Evolutionary conservation across 257 asterid species (phyloP), one percentile per base, ranked within the genome.

Genomic region (Linaria vulgaris): DNA sequence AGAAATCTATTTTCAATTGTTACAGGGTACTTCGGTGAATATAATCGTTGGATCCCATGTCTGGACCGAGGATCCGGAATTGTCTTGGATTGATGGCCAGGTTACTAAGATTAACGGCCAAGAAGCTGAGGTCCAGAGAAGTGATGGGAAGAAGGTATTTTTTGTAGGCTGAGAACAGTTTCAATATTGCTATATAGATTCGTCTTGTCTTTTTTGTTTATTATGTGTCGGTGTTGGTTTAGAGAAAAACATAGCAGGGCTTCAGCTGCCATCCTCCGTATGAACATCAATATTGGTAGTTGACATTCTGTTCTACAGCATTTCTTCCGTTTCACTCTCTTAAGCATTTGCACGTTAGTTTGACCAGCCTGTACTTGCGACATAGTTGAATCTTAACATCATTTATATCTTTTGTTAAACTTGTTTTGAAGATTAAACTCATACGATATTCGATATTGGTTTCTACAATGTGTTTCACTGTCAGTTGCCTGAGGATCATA

Each of bases 41-140:
- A 90, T 94, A 66, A 90, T 90, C 58, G 96, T 78, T 51, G 97
- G 97, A 37, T 94, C 99, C 65, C 85, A 94, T 51, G 95, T 94
- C 69, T 94, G 99, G 99, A 72, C 68, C 50, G 95, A 85, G 78
- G 99, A 94, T 82, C 87, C 84, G 17, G 60, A 20, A n/a, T 47
- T 73, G 71, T 87, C 99, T 62, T 94, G 97, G 96, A 61, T 81
- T 55, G 94, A 85, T 78, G 97, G 96, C 63, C 84, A 68, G 75
- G 99, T 94, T 63, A 77, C 74, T 60, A 90, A 82, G 78, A 87
- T 90, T 52, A 84, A 67, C 19, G 95, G 91, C 63, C 79, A 78
- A 66, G 87, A 85, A 71, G 85, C 78, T 78, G 95, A 85, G 72
- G 69, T 88, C 68, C 67, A 83, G 80, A 85, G 78, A 69, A 83